These are phyloP conservation scores for Coniferiporia weirii DNA, from an alignment of 1,284 basidiomycete genomes.

Conservation along the genomic window DNA sequence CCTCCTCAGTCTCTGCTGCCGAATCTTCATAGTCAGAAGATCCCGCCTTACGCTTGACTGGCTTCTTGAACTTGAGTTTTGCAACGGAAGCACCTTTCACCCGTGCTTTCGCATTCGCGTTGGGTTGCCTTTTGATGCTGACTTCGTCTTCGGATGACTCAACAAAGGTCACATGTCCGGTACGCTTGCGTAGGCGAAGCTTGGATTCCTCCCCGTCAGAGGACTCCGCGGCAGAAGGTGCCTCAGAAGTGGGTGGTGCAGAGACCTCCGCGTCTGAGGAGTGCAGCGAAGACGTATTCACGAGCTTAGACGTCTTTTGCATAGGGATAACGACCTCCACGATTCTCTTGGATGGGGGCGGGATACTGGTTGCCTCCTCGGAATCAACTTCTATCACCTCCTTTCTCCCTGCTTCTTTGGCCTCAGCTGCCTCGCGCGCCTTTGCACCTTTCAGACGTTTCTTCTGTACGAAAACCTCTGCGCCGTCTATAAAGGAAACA, in stretches of 20 bases:
- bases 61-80: slow-evolving; percentile 19
- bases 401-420: slow-evolving; percentile 19
- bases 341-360: slow-evolving; percentile 36
- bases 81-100: slow-evolving; percentile 13
- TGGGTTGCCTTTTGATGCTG: slow-evolving; percentile 16
- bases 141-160: slow-evolving; percentile 42
- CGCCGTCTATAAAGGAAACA: slow-evolving; percentile 33
- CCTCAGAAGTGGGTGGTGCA: slow-evolving; percentile 14
- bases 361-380: slow-evolving; percentile 24
- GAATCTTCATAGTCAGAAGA: slow-evolving; percentile 21
- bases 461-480: slow-evolving; percentile 43
- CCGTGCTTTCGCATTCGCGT: slow-evolving; percentile 14
- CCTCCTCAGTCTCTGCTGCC: slow-evolving; percentile 3
- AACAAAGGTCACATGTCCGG: slow-evolving; percentile 35
- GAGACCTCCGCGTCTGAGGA: slow-evolving; percentile 8
- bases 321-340: slow-evolving; percentile 50
- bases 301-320: slow-evolving; percentile 17
- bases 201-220: slow-evolving; percentile 29
- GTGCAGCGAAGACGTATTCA: slow-evolving; percentile 16
- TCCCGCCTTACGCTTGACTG: slow-evolving; percentile 20
- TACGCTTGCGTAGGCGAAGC: slow-evolving; percentile 24
- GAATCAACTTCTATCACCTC: slow-evolving; percentile 15
- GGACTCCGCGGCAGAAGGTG: slow-evolving; percentile 22
- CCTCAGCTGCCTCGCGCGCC: slow-evolving; percentile 52
- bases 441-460: slow-evolving; percentile 73